Evolutionary conservation across 2,329 filamentous ascomycete species (phyloP), one percentile per base, ranked within the genome.

Genomic region (Alternaria angustiovoidea): DNA sequence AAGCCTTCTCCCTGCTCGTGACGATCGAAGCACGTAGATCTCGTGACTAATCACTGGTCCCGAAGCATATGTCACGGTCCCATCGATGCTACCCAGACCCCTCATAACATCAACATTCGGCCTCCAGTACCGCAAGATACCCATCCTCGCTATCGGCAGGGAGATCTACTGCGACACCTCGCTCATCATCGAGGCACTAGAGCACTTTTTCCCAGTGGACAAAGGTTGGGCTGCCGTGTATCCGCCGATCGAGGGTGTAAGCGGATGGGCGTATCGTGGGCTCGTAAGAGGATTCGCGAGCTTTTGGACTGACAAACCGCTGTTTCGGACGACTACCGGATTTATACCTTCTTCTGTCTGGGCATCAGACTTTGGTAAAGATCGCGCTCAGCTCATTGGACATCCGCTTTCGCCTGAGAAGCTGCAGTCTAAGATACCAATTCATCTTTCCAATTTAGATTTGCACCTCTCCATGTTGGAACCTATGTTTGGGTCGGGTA

Each of bases 271-370:
- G n/a, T 79, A 81, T 54, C 51, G 73, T 7, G 69, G 71, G 0
- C 56, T 81, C 2, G 78, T 75, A 5, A 65, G 79, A n/a, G 78
- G 78, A 0, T 79, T 81, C 36, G 75, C 79, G 3, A 73, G 67
- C n/a, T 80, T 80, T 61, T 81, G 79, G 79, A 76, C 73, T 3
- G 79, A 81, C 59, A 62, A 78, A 28, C 75, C 79, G 0, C 62
- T 81, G 5, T 81, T 81, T 65, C 70, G 79, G 16, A 70, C 74
- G 7, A 79, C 78, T 18, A 79, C 76, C 5, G 80, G 80, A 4
- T 66, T 81, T 1, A 81, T 81, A 48, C 80, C 80, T 1, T 66
- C 74, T 0, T 68, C 68, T 7, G 79, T 81, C 7, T 81, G 80
- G 79, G 61, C 73, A 6, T 75, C 73, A n/a, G 57, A 60, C 3